These are phyloP conservation scores for Lentinus tigrinus DNA, from an alignment of 768 basidiomycete genomes.

Conservation along the genomic window DNA sequence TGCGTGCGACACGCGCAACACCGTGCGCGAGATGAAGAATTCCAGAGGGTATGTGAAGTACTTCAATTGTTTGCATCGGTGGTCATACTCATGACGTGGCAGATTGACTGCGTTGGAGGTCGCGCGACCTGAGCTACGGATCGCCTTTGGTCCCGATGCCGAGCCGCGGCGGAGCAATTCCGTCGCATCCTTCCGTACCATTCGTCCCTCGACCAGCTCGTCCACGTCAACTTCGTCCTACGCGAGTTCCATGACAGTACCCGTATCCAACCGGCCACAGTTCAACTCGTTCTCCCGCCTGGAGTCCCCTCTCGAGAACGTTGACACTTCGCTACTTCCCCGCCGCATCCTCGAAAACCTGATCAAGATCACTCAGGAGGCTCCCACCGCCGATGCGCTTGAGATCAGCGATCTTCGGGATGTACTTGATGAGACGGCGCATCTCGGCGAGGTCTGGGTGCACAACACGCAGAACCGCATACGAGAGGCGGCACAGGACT, in stretches of 20 bases:
- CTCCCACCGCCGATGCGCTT: constrained; percentile 21
- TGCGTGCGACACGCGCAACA: constrained; percentile 58
- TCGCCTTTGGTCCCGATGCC: constrained; percentile 54
- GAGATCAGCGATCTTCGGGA: constrained; percentile 45
- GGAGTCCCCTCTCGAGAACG: constrained; percentile 34
- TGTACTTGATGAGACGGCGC: constrained; percentile 47
- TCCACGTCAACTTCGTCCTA: constrained; percentile 17
- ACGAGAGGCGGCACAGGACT: constrained; percentile 48
- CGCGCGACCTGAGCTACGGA: constrained; percentile 63
- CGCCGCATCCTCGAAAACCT: constrained; percentile 56
- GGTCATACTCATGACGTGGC: background rate
- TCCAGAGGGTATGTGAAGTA: constrained; percentile 58
- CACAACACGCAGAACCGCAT: constrained; percentile 52
- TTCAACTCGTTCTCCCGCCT: constrained; percentile 1
- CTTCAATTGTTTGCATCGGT: background rate
- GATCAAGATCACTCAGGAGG: constrained; percentile 44
- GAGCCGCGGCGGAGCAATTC: constrained; percentile 50
- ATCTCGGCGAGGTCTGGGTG: constrained; percentile 46
- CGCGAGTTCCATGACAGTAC: constrained; percentile 2
- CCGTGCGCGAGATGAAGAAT: constrained; percentile 61
- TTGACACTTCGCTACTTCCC: constrained; percentile 34
- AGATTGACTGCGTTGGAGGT: constrained; percentile 70
- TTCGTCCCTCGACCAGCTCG: constrained; percentile 47
- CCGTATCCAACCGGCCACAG: background rate
- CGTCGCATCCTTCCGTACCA: constrained; percentile 52